Conservation (phyloP, 345 rosid genomes). For the Pelargonium nanum region DNA sequence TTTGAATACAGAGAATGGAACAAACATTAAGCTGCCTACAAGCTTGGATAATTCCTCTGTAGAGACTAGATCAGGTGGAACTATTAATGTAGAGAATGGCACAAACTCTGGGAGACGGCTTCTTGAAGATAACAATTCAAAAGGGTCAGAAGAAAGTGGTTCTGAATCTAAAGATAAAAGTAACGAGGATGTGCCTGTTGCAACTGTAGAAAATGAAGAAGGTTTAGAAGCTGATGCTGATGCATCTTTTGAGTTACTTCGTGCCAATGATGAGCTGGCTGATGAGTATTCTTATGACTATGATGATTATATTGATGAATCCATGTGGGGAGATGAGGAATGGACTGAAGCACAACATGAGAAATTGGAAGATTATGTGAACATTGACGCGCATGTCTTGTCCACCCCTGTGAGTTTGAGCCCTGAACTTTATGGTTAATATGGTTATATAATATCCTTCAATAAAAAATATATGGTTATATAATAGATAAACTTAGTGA, state of each 20-base stretch:
- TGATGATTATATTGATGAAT: slow-evolving; percentile 82
- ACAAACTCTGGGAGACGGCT: slow-evolving; percentile 61
- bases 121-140: slow-evolving; percentile 50
- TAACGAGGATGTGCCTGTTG: slow-evolving; percentile 32
- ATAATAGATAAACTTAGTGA: slow-evolving; percentile 4
- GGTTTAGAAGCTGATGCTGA: slow-evolving; percentile 83
- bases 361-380: slow-evolving; percentile 82
- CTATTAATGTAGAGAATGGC: slow-evolving; percentile 27
- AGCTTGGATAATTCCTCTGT: slow-evolving; percentile 28
- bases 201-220: slow-evolving; percentile 81
- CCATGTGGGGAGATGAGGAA: slow-evolving; percentile 95
- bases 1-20: slow-evolving; percentile 18
- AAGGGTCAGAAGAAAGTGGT: slow-evolving; percentile 33
- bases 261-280: slow-evolving; percentile 77
- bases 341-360: slow-evolving; percentile 82
- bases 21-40: slow-evolving; percentile 30
- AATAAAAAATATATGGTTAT: no score
- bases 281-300: slow-evolving; percentile 89
- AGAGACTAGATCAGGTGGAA: slow-evolving; percentile 24
- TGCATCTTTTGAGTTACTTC: slow-evolving; percentile 80
- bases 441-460: no score
- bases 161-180: slow-evolving; percentile 35
- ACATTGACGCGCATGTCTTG: slow-evolving; percentile 80
- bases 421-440: slow-evolving; percentile 10
- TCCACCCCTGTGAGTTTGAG: slow-evolving; percentile 79